These are phyloP conservation scores for Reutealis trisperma DNA, from an alignment of 345 rosid genomes.

Conservation along the genomic window DNA sequence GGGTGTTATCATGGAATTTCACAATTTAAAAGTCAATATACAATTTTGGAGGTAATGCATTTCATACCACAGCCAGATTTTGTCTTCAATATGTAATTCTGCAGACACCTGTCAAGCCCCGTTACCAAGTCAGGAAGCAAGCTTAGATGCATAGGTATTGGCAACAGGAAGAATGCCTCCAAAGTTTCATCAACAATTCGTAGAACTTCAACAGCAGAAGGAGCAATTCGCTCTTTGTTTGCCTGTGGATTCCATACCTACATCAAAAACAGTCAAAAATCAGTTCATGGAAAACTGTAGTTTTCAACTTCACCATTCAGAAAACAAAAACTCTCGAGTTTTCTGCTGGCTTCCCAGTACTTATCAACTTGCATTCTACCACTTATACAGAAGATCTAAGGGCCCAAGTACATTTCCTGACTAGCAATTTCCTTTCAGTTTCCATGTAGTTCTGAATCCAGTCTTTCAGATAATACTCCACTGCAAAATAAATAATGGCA, in stretches of 20 bases:
- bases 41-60: conserved; percentile 6
- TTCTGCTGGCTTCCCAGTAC: neutral
- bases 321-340: neutral
- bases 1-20: neutral
- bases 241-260: conserved; percentile 79
- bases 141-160: conserved; percentile 87
- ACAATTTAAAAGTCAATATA: neutral
- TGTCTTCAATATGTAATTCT: conserved; percentile 50
- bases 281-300: neutral
- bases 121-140: conserved; percentile 77
- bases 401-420: neutral
- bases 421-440: neutral
- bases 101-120: conserved; percentile 78
- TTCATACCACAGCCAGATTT: conserved; percentile 89
- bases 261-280: neutral
- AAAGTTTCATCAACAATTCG: conserved; percentile 80
- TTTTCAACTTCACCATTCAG: neutral
- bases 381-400: neutral
- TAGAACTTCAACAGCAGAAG: conserved; percentile 79
- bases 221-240: conserved; percentile 71
- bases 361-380: neutral
- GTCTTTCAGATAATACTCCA: neutral
- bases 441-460: neutral
- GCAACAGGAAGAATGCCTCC: conserved; percentile 89
- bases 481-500: neutral